Evolutionary conservation across 225 moss, liverwort and hornwort genomes (phyloP).

Genomic region (Asterella californica): DNA sequence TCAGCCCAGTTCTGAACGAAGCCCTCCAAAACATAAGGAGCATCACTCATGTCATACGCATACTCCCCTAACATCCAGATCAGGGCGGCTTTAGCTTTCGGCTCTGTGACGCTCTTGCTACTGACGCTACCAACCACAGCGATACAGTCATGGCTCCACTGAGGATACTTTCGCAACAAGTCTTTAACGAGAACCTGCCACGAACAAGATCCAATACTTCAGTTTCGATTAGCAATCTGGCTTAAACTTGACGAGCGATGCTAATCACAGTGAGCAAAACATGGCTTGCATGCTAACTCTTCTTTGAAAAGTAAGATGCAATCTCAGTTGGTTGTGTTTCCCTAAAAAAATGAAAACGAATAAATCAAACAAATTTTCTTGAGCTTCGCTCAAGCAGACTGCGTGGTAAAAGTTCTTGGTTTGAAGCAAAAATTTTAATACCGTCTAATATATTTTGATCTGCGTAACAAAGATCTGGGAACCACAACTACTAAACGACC

Average conservation of each 20-base stretch:
- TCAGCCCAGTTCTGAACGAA: slow-evolving; percentile 80
- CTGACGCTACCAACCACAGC: slow-evolving; percentile 97
- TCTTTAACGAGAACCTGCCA: slow-evolving; percentile 89
- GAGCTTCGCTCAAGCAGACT: too few species aligned
- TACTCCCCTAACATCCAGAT: slow-evolving; percentile 99
- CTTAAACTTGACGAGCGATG: background rate
- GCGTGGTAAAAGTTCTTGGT: background rate
- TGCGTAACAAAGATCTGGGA: too few species aligned
- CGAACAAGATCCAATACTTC: background rate
- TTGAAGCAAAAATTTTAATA: background rate
- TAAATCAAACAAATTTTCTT: too few species aligned
- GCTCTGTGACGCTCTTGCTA: slow-evolving; percentile 87
- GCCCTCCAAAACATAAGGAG: slow-evolving; percentile 86
- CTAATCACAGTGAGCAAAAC: background rate
- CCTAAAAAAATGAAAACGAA: too few species aligned
- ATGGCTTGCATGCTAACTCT: too few species aligned
- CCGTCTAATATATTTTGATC: too few species aligned
- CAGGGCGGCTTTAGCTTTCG: slow-evolving; percentile 89
- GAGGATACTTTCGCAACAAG: slow-evolving; percentile 93
- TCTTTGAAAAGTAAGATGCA: too few species aligned
- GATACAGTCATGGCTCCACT: slow-evolving; percentile 99
- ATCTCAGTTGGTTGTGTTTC: too few species aligned
- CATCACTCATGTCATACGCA: slow-evolving; percentile 92
- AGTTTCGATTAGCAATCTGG: background rate
- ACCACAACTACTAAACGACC: too few species aligned